Evolutionary conservation across 2,329 filamentous ascomycete species (phyloP).

Genomic region (Dactylellina parvicollis): DNA sequence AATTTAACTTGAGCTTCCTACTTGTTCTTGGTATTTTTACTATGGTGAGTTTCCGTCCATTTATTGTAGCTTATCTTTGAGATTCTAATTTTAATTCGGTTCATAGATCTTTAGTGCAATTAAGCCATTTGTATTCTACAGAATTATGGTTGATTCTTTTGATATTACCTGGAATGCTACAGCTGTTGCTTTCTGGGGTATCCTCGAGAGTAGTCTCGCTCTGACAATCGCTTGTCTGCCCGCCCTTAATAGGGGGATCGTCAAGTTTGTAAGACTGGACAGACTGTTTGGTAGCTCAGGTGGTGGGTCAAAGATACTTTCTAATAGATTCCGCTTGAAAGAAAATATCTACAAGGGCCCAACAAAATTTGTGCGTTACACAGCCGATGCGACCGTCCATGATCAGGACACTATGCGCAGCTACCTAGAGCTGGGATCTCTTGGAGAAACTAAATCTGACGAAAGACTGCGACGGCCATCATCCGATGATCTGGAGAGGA

Average conservation of each 20-base stretch:
- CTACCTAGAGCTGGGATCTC: slow-evolving; percentile 30
- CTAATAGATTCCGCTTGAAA: slow-evolving; percentile 28
- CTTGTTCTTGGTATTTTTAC: slow-evolving; percentile 29
- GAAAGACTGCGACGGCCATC: slow-evolving; percentile 16
- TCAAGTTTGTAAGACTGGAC: slow-evolving; percentile 27
- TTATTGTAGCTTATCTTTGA: neutral
- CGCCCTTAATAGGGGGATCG: slow-evolving; percentile 32
- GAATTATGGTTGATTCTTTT: slow-evolving; percentile 35
- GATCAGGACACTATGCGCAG: slow-evolving; percentile 37
- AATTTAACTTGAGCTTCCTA: slow-evolving; percentile 40
- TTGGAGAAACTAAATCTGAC: slow-evolving; percentile 12
- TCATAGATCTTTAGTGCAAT: slow-evolving; percentile 33
- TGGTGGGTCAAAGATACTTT: slow-evolving; percentile 19
- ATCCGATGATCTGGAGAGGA: slow-evolving; percentile 14
- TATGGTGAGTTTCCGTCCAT: slow-evolving; percentile 7
- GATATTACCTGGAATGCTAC: slow-evolving; percentile 46
- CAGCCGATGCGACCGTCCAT: slow-evolving; percentile 36
- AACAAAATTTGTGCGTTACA: slow-evolving; percentile 39
- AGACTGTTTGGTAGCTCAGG: slow-evolving; percentile 20
- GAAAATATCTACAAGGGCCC: slow-evolving; percentile 45
- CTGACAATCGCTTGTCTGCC: slow-evolving; percentile 30
- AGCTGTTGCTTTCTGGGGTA: slow-evolving; percentile 41
- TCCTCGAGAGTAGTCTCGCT: slow-evolving; percentile 46
- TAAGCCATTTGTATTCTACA: slow-evolving; percentile 41
- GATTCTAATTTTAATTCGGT: neutral